Evolutionary conservation across 176 grass and related monocot species (phyloP), one percentile per base, ranked within the genome.

Genomic region (Pharus latifolius): DNA sequence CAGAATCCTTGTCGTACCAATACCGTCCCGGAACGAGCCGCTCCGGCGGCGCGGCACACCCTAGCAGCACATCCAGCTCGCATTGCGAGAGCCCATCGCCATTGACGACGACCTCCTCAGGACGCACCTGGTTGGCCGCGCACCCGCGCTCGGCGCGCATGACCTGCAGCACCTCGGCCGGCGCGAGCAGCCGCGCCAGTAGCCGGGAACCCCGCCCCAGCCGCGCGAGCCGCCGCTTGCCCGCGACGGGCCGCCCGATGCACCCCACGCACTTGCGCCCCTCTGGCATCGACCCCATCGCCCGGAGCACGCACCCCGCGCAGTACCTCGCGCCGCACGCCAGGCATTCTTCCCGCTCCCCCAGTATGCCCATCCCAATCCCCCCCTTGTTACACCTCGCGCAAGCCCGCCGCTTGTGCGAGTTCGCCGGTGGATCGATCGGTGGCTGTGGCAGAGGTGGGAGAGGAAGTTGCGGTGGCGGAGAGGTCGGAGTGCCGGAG

Each of bases 1-100:
- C 85, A 2, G 85, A 93, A 56, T 83, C 75, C 52, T 88, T 93
- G 80, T 93, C 90, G 6, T 93, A 93, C 85, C 90, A 93, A 66
- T 88, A 93, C 8, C 42, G 41, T 1, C 85, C 85, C 0, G 85
- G 78, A 19, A 46, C 67, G n/a, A 88, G 63, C 58, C 69, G 78
- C 3, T 54, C 56, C 19, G 85, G 82, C 4, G 90, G 85, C 22
- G 56, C 14, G 15, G 70, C 20, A 16, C 85, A 88, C 3, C 48
- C 61, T 9, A 83, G 85, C 70, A 93, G 75, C 49, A 76, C 51
- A 47, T 67, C 51, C 47, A 93, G 54, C 40, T 88, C 90, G 3
- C 78, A 75, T 70, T 59, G 69, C 53, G 47, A 82, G 28, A 93
- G 75, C 19, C 77, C 87, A 19, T 76, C 80, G 2, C 82, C 70